Evolutionary conservation across 805 yeast genomes (phyloP).

Genomic region (Candida arabinofermentans): DNA sequence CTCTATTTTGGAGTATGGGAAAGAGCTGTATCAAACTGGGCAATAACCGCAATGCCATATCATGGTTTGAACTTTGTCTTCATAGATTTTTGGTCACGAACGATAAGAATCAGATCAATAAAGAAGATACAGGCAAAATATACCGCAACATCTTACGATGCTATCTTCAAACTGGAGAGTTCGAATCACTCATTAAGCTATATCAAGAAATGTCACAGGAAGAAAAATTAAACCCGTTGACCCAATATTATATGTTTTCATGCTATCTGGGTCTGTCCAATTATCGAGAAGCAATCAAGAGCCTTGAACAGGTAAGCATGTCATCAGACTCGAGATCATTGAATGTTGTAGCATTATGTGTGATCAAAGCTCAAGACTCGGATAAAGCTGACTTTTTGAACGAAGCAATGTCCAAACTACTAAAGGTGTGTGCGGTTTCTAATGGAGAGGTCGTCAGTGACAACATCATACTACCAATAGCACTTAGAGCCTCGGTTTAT

Average conservation of each 20-base stretch:
- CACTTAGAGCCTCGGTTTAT: conserved; percentile 14
- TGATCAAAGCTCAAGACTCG: conserved; percentile 27
- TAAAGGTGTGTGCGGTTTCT: not conserved
- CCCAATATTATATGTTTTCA: conserved; percentile 32
- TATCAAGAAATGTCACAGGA: conserved; percentile 22
- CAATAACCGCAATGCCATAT: conserved; percentile 8
- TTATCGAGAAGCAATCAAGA: not conserved
- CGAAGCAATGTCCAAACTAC: conserved; percentile 3
- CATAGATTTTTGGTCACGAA: conserved; percentile 7
- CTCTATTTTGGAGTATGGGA: conserved; percentile 38
- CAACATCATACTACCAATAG: conserved; percentile 7
- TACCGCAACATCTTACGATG: conserved; percentile 34
- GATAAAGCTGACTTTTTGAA: conserved; percentile 3
- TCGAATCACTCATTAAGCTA: conserved; percentile 17
- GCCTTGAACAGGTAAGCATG: conserved; percentile 4
- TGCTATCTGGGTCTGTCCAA: conserved; percentile 11
- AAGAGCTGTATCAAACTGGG: conserved; percentile 26
- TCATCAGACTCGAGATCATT: conserved; percentile 3
- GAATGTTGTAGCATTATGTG: conserved; percentile 26
- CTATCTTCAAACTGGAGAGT: conserved; percentile 21
- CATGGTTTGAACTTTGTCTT: conserved; percentile 17
- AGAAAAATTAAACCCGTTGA: conserved; percentile 24
- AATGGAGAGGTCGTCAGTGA: not conserved
- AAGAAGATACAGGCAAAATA: conserved; percentile 32
- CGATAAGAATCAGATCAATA: conserved; percentile 19